Base-by-base conservation (phyloP, 2,329 filamentous ascomycete genomes). In the Berkeleyomyces basicola region DNA sequence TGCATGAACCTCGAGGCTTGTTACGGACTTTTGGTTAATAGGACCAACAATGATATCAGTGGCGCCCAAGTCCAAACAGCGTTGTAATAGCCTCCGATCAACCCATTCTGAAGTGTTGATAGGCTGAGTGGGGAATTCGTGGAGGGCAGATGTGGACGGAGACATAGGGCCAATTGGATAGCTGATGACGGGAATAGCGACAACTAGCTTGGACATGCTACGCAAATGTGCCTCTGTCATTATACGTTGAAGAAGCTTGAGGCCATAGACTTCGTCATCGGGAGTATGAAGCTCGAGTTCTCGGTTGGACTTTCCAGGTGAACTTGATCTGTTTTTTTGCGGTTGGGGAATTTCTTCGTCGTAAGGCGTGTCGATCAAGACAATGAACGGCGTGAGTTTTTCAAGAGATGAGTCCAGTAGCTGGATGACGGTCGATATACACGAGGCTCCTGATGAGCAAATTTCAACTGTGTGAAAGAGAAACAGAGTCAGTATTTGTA, bases 41-140 rank as follows among this genome's bases (percentile, higher is more conserved):
- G 92, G 92, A 68, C 86, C 90, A 36, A 85, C 82, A 66, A 96
- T 79, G 58, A 96, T 88, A 72, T 97, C 92, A 39, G 87, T 79
- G 9, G 92, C 92, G 43, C 93, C 93, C 3, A 87, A 83, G 69
- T 96, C 90, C 33, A 97, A 75, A 70, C 90, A 96, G 68, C 79
- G 83, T 67, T 85, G 81, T 65, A 91, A 78, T 61, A 81, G 72
- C 7, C 67, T 67, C 16, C 67, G 75, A 65, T 77, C 77, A 37
- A 73, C 71, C 36, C 73, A 68, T 64, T 72, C 72, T 58, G 73
- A 72, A 3, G 72, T 72, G 46, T 60, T 62, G 9, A 64, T 64
- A 16, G 67, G 65, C 66, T 67, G 64, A 64, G 65, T 71, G 36
- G 53, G 60, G 55, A 66, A 64, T n/a, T 63, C 62, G 42, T 63